Conservation (phyloP, 805 yeast genomes). For the Saccharomycopsis oosterbeekiorum region DNA sequence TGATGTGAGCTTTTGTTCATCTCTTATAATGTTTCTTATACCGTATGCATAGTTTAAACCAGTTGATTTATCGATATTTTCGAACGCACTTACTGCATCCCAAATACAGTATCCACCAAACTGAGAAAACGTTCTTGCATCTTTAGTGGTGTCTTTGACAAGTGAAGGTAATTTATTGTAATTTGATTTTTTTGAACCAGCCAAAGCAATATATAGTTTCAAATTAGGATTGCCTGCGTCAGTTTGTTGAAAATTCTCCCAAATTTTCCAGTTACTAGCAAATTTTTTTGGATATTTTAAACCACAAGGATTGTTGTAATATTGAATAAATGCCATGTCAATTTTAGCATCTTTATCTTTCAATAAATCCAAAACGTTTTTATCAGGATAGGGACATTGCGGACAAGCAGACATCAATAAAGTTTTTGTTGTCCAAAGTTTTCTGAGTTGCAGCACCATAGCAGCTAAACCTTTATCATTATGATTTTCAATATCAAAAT, state of each 20-base stretch:
- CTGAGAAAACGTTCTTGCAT: slow-evolving; percentile 3
- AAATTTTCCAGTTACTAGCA: slow-evolving; percentile 34
- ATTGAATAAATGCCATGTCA: slow-evolving; percentile 55
- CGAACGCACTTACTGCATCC: slow-evolving; percentile 16
- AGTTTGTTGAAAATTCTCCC: slow-evolving; percentile 38
- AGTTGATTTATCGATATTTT: slow-evolving; percentile 9
- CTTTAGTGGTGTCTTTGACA: slow-evolving; percentile 5
- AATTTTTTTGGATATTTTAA: slow-evolving; percentile 3
- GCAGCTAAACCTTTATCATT: slow-evolving; percentile 41
- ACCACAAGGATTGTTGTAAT: slow-evolving; percentile 36
- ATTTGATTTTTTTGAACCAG: slow-evolving; percentile 50
- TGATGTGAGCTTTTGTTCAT: slow-evolving; percentile 4
- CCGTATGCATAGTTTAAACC: slow-evolving; percentile 15
- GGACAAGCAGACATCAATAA: slow-evolving; percentile 59
- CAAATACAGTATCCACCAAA: slow-evolving; percentile 18
- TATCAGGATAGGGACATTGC: slow-evolving; percentile 58
- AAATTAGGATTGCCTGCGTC: slow-evolving; percentile 41
- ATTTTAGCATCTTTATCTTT: slow-evolving; percentile 30
- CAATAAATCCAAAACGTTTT: slow-evolving; percentile 32
- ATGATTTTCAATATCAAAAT: slow-evolving; percentile 25
- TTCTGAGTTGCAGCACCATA: slow-evolving; percentile 31
- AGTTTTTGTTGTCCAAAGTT: slow-evolving; percentile 32
- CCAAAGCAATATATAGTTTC: slow-evolving; percentile 45
- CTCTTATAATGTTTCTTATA: slow-evolving; percentile 13
- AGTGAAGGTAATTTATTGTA: slow-evolving; percentile 34